phyloP scores from a whole-genome alignment of 495 filamentous ascomycete genomes.

The Daldinia vernicosa region DNA sequence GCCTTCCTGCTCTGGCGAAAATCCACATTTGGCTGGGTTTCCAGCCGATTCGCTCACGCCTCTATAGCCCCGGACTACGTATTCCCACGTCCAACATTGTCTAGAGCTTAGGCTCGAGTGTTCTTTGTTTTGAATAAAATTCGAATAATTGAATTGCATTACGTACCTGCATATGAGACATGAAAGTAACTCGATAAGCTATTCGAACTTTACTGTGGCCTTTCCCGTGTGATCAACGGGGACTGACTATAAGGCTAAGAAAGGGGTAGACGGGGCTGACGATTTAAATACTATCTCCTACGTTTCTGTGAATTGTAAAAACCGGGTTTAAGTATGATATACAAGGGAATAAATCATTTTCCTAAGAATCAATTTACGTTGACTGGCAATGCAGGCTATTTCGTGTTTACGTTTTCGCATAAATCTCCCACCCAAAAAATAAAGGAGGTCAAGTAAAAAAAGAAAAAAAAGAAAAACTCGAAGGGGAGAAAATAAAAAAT shows the following conservation, averaged over 20 bases:
- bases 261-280: no score
- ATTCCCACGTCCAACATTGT: background rate
- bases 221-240: no score
- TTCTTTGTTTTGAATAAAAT: background rate
- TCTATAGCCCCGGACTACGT: background rate
- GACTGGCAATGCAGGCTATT: background rate
- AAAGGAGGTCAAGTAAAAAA: background rate
- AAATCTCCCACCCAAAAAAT: no score
- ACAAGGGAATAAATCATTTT: background rate
- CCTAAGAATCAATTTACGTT: background rate
- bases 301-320: no score
- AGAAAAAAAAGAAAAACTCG: background rate
- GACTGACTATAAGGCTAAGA: no score
- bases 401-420: no score
- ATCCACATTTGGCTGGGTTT: background rate
- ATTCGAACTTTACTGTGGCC: background rate
- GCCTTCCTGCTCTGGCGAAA: background rate
- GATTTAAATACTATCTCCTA: no score
- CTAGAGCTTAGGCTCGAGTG: background rate
- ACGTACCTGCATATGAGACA: background rate
- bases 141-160: background rate
- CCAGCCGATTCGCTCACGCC: background rate
- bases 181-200: background rate
- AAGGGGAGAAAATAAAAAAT: background rate
- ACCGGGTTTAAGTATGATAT: background rate